Conservation (phyloP, 345 rosid species). For the Brassica cretica region DNA sequence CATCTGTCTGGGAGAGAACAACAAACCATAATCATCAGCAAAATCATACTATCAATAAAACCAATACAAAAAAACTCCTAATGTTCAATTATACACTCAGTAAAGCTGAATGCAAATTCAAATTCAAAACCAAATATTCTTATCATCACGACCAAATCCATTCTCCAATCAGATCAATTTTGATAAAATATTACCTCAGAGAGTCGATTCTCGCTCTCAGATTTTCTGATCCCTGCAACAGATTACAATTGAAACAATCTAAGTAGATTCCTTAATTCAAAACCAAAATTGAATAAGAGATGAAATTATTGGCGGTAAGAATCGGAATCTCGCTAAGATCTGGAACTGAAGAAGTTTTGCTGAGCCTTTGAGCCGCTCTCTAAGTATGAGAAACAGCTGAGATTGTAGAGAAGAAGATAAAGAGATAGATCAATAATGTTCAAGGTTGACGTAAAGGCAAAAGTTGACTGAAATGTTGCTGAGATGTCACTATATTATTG, state of each 20-base stretch:
- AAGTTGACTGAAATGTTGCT: too few species aligned
- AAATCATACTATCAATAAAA: constrained; percentile 9
- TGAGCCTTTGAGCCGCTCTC: constrained; percentile 85
- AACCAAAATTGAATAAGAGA: constrained; percentile 30
- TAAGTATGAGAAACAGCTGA: constrained; percentile 4
- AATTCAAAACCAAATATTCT: constrained; percentile 5
- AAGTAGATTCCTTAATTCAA: background rate
- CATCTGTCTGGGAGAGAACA: constrained; percentile 63
- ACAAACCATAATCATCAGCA: constrained; percentile 22
- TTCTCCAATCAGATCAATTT: background rate
- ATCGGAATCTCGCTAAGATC: constrained; percentile 72
- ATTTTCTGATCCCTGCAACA: constrained; percentile 63
- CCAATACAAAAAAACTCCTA: constrained; percentile 8
- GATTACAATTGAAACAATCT: background rate
- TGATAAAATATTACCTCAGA: constrained; percentile 55
- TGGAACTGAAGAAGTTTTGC: constrained; percentile 74
- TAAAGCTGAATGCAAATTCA: background rate
- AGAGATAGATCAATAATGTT: too few species aligned
- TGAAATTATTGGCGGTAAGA: constrained; percentile 49
- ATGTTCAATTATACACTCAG: background rate
- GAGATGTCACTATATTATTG: too few species aligned
- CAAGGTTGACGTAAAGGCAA: too few species aligned
- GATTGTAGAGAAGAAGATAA: too few species aligned
- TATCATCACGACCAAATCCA: background rate
- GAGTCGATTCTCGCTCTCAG: constrained; percentile 78